A percentile compares a stretch with the other conserved stretches of the same genome.
Evolutionary conservation across 2,329 filamentous ascomycete species (phyloP).

Genomic region (Trichoderma harzianum): DNA sequence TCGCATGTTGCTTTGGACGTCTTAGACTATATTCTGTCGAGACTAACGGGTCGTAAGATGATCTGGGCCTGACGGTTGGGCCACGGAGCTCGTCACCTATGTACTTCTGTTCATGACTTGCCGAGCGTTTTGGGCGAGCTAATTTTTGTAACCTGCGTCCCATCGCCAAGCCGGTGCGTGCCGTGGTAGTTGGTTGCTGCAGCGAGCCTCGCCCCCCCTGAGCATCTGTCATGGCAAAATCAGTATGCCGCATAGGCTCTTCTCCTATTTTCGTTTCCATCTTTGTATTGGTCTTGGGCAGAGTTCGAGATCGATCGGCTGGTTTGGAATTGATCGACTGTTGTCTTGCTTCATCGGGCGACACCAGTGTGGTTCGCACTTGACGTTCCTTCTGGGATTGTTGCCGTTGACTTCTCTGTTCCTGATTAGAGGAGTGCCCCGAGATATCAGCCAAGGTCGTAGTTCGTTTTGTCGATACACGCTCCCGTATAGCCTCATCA

Average conservation of each 20-base stretch:
- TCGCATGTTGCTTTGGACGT: conserved; percentile 27
- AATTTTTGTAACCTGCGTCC: neutral
- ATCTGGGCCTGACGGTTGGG: conserved; percentile 27
- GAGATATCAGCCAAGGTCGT: neutral
- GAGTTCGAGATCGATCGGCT: neutral
- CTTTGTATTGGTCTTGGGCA: neutral
- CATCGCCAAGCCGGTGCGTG: neutral
- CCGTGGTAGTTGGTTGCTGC: neutral
- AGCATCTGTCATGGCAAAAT: neutral
- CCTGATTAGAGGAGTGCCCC: neutral
- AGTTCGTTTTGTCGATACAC: neutral
- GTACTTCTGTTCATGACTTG: conserved; percentile 3
- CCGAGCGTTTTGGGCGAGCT: neutral
- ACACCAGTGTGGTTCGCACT: neutral
- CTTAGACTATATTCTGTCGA: conserved; percentile 20
- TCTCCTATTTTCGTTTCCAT: neutral
- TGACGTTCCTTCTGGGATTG: neutral
- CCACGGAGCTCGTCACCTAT: conserved; percentile 11
- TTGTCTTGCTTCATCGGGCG: neutral
- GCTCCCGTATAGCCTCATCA: conserved; percentile 34
- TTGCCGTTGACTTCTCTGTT: neutral
- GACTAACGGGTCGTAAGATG: conserved; percentile 28
- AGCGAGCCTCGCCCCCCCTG: neutral
- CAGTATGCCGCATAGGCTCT: neutral
- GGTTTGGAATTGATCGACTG: neutral